These are phyloP conservation scores for Lyophyllum semitale DNA, from an alignment of 768 basidiomycete species.

Conservation along the genomic window DNA sequence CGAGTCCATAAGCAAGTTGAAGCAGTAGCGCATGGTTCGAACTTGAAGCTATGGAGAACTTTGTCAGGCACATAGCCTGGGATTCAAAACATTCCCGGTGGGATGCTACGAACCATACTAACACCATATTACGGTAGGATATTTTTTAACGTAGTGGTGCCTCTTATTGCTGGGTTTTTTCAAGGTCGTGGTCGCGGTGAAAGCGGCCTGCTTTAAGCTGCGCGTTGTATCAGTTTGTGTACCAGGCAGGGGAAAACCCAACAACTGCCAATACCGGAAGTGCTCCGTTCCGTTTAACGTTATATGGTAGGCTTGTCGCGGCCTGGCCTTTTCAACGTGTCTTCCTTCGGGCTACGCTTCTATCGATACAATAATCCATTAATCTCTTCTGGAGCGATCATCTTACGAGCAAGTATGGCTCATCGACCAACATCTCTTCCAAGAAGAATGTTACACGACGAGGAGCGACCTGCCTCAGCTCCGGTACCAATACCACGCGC, in stretches of 20 bases:
- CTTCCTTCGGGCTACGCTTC: slow-evolving; percentile 4
- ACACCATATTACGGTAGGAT: too few relatives aligned
- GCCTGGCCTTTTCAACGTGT: slow-evolving; percentile 14
- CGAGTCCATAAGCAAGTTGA: too few relatives aligned
- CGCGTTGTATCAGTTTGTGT: background rate
- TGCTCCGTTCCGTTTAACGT: background rate
- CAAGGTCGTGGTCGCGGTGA: background rate
- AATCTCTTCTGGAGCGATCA: background rate
- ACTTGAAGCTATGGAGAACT: background rate
- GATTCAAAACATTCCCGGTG: too few relatives aligned
- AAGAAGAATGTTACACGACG: slow-evolving; percentile 9
- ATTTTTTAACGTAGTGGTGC: too few relatives aligned
- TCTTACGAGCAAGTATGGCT: slow-evolving; percentile 13
- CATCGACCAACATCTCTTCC: slow-evolving; percentile 4
- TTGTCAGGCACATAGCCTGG: too few relatives aligned
- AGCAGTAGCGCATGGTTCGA: background rate
- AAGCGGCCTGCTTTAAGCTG: background rate
- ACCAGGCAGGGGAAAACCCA: background rate
- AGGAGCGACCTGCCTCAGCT: slow-evolving; percentile 15
- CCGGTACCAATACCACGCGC: slow-evolving; percentile 18
- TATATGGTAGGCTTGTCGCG: background rate
- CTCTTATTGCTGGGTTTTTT: background rate
- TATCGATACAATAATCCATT: background rate
- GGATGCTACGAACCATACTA: too few relatives aligned
- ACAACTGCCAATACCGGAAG: background rate